Base-by-base conservation (phyloP, 768 basidiomycete genomes). In the Pholiota molesta region DNA sequence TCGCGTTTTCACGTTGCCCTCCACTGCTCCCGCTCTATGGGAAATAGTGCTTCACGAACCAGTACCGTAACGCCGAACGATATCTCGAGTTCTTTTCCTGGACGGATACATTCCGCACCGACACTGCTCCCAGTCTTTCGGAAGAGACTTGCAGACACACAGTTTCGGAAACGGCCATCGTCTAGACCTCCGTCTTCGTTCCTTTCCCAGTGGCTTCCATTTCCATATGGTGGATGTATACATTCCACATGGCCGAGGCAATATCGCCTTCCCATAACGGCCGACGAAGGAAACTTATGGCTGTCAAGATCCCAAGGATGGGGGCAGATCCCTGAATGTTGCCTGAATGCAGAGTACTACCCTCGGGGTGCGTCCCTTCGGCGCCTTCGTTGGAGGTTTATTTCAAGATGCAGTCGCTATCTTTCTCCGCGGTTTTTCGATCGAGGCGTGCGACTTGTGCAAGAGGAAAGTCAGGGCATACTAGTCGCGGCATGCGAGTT, bases 191-290 rank as follows among this genome's bases (percentile, higher is more conserved):
- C 26, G 45, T n/a, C 21, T 6, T 45, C 21, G 49, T 58, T 21
- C 14, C 45, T 11, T 58, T 58, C 57, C 57, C 57, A 58, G 57
- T 58, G 57, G 57, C 57, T 49, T 21, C 28, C 35, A 23, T n/a
- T 58, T 37, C 57, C 57, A 58, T 58, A 39, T 58, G 57, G 57
- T 5, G 11, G 13, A 29, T 35, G 9, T 39, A 33, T n/a, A 51
- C 11, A 37, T 28, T 52, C 31, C 57, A 58, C 57, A 58, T 58
- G 57, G 57, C 45, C 45, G 57, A 58, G 57, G 33, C 47, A 58
- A 44, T 37, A 51, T 51, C 33, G 47, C 57, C 19, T 35, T 51
- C n/a, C 57, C 57, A 47, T 49, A 19, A 33, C 23, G 19, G 14
- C 28, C 35, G 33, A 10, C 35, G 17, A 16, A 44, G n/a, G 57